phyloP scores from a whole-genome alignment of 805 yeast species.

The Wickerhamiella domercqiae region DNA sequence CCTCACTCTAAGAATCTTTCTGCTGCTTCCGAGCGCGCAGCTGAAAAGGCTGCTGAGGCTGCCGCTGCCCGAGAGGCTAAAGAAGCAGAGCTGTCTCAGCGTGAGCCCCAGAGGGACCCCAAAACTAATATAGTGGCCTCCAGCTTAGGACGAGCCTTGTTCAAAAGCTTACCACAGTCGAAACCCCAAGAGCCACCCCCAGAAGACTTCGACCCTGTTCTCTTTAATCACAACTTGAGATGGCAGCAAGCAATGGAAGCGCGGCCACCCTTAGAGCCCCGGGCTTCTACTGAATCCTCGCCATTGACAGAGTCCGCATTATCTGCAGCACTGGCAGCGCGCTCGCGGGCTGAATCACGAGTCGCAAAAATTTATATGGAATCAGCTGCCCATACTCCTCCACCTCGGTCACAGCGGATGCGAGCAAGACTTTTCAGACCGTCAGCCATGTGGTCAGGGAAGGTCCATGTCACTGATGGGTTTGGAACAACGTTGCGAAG shows the following conservation, averaged over 20 bases:
- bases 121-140: too few species aligned
- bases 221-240: neutral
- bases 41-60: too few species aligned
- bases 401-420: slow-evolving; percentile 2
- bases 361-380: slow-evolving; percentile 12
- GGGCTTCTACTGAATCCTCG: neutral
- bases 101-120: too few species aligned
- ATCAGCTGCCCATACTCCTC: slow-evolving; percentile 1
- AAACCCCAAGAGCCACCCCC: too few species aligned
- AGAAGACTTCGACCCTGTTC: too few species aligned
- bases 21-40: too few species aligned
- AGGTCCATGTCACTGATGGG: neutral
- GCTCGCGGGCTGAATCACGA: slow-evolving; percentile 11
- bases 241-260: slow-evolving; percentile 3
- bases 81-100: too few species aligned
- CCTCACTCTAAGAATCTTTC: too few species aligned
- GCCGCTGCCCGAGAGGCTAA: too few species aligned
- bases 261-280: slow-evolving; percentile 3
- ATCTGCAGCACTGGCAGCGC: slow-evolving; percentile 15
- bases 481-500: neutral
- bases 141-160: too few species aligned
- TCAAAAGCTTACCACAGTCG: too few species aligned
- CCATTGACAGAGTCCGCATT: slow-evolving; percentile 6
- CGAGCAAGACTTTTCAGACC: too few species aligned
- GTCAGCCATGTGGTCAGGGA: slow-evolving; percentile 5